These are phyloP conservation scores for Lasiodiplodia theobromae DNA, from an alignment of 2,329 filamentous ascomycete genomes.

Conservation along the genomic window DNA sequence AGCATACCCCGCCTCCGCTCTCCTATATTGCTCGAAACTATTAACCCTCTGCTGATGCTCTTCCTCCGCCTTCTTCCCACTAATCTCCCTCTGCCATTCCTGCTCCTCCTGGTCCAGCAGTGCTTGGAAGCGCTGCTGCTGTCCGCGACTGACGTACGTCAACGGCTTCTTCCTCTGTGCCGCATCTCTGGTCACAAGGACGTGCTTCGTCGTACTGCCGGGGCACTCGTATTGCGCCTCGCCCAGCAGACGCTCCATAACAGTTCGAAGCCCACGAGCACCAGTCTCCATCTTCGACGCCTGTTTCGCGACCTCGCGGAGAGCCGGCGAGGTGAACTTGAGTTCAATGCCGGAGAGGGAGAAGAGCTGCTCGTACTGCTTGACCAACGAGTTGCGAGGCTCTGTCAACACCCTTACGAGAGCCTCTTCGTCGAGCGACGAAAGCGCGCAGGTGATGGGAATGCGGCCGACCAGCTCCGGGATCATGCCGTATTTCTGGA, in stretches of 20 bases:
- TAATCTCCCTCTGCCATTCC: constrained; percentile 51
- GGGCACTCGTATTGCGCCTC: constrained; percentile 58
- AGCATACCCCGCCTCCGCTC: constrained; percentile 14
- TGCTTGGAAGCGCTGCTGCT: constrained; percentile 49
- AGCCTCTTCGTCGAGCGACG: constrained; percentile 71
- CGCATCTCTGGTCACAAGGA: constrained; percentile 55
- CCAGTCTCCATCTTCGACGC: constrained; percentile 76
- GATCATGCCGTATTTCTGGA: constrained; percentile 89
- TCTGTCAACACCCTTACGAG: constrained; percentile 91
- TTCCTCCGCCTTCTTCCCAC: constrained; percentile 5
- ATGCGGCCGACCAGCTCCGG: constrained; percentile 96
- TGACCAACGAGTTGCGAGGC: constrained; percentile 84
- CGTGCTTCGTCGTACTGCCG: constrained; percentile 53
- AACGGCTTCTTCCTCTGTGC: constrained; percentile 51
- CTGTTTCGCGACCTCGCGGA: constrained; percentile 81
- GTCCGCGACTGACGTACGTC: constrained; percentile 53
- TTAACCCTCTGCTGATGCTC: constrained; percentile 12
- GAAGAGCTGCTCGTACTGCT: constrained; percentile 90
- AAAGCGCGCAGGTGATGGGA: constrained; percentile 86
- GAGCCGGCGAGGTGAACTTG: constrained; percentile 79
- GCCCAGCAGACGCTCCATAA: constrained; percentile 56
- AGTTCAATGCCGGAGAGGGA: constrained; percentile 78
- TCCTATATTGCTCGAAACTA: constrained; percentile 25
- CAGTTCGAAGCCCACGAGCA: constrained; percentile 55
- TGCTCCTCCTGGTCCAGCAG: constrained; percentile 54